Conservation (phyloP, 179 eudicot species). For the Beta corolliflora region DNA sequence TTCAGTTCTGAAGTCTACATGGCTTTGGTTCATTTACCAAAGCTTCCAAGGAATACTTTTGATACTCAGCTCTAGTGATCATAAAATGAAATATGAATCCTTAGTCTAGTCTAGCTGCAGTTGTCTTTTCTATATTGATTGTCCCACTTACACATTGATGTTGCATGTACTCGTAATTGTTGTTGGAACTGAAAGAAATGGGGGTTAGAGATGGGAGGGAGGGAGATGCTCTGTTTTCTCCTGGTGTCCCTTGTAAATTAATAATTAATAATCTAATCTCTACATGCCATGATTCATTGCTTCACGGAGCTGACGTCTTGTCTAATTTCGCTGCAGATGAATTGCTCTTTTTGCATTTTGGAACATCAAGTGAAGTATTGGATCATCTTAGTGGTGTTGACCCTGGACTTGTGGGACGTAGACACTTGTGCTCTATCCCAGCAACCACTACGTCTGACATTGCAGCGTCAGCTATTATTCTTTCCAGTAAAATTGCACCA, state of each 20-base stretch:
- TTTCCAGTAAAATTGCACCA: conserved; percentile 80
- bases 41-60: conserved; percentile 2
- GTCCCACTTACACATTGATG: background rate
- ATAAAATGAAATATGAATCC: background rate
- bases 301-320: conserved; percentile 7
- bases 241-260: background rate
- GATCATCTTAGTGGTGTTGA: conserved; percentile 79
- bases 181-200: background rate
- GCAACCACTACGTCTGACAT: conserved; percentile 96
- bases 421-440: conserved; percentile 95
- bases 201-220: background rate
- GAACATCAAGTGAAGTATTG: conserved; percentile 97
- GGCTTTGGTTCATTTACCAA: background rate
- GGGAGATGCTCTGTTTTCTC: background rate
- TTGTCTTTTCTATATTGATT: background rate
- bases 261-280: background rate
- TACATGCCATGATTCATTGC: background rate
- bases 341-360: conserved; percentile 86
- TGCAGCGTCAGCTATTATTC: conserved; percentile 85
- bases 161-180: background rate
- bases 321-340: conserved; percentile 59
- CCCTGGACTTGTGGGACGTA: conserved; percentile 78
- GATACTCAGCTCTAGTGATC: background rate
- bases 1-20: background rate
- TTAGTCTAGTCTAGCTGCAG: background rate